Percentiles rank a stretch among this genome's conserved stretches.
Conservation (phyloP, 1,284 basidiomycete species). For the Phellinidium pouzarii region DNA sequence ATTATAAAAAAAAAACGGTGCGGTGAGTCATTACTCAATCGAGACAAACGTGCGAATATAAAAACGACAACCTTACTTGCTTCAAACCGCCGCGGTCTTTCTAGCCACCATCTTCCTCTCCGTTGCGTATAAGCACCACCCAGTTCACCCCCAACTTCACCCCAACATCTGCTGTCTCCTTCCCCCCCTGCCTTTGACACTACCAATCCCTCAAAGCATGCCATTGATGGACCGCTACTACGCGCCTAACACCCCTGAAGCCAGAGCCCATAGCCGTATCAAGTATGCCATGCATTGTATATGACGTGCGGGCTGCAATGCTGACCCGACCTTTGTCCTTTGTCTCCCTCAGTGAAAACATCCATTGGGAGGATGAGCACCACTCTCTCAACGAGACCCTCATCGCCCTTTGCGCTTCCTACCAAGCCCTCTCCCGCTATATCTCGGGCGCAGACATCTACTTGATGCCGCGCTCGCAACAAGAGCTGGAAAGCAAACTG, state of each 20-base stretch:
- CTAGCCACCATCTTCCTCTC: no score
- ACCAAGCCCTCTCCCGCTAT: slow-evolving; percentile 36
- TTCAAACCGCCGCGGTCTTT: no score
- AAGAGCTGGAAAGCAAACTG: slow-evolving; percentile 66
- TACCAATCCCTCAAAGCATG: not conserved
- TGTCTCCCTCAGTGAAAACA: slow-evolving; percentile 47
- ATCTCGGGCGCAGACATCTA: slow-evolving; percentile 51
- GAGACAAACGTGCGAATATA: no score
- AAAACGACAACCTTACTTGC: no score
- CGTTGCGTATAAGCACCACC: no score
- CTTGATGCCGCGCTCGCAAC: slow-evolving; percentile 53
- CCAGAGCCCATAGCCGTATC: slow-evolving; percentile 58
- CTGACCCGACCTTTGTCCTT: not conserved
- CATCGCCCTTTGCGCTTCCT: slow-evolving; percentile 54
- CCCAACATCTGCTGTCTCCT: no score
- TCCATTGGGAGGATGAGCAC: slow-evolving; percentile 56
- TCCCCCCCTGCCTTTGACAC: not conserved
- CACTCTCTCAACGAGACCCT: slow-evolving; percentile 45
- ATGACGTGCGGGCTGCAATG: slow-evolving; percentile 14
- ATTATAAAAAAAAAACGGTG: no score
- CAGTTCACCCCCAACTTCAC: no score
- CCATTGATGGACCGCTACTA: slow-evolving; percentile 70
- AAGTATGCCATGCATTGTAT: slow-evolving; percentile 40
- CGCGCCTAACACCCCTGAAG: slow-evolving; percentile 65
- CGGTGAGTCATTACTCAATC: no score